Conservation (phyloP, 2,329 filamentous ascomycete species). For the Pseudogymnoascus sp. region DNA sequence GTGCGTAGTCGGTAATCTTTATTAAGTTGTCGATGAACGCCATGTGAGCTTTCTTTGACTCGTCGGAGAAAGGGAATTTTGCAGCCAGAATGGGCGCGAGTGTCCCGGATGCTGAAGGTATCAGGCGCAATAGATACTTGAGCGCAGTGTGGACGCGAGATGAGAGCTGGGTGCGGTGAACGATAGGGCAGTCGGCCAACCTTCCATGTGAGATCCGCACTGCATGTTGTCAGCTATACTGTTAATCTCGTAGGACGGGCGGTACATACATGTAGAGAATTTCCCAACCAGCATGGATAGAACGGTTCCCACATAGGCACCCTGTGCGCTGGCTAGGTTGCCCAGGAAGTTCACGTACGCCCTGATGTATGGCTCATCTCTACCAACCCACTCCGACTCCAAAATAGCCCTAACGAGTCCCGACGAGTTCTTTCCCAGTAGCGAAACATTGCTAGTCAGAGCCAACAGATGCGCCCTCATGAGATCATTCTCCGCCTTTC, state of each 20-base stretch:
- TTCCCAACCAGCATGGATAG: conserved; percentile 75
- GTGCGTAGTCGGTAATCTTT: conserved; percentile 67
- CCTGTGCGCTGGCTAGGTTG: conserved; percentile 74
- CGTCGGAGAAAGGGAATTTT: conserved; percentile 70
- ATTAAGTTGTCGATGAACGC: conserved; percentile 85
- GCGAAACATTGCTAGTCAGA: conserved; percentile 54
- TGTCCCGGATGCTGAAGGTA: conserved; percentile 68
- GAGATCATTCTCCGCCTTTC: conserved; percentile 36
- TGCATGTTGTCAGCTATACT: conserved; percentile 33
- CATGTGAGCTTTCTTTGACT: conserved; percentile 71
- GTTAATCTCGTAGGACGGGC: conserved; percentile 15
- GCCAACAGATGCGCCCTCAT: conserved; percentile 55
- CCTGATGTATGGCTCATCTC: conserved; percentile 58
- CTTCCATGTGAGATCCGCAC: conserved; percentile 32
- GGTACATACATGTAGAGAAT: conserved; percentile 50
- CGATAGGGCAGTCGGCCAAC: conserved; percentile 46
- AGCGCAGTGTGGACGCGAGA: conserved; percentile 69
- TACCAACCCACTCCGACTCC: conserved; percentile 57
- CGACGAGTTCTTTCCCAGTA: conserved; percentile 52
- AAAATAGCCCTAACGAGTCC: conserved; percentile 52
- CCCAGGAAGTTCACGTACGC: conserved; percentile 63
- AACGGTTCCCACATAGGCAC: conserved; percentile 66
- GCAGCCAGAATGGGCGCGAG: conserved; percentile 59
- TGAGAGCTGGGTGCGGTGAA: conserved; percentile 55
- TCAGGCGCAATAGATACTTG: conserved; percentile 68